Conservation (phyloP, 176 grass and related monocot genomes). For the Zoysia japonica region DNA sequence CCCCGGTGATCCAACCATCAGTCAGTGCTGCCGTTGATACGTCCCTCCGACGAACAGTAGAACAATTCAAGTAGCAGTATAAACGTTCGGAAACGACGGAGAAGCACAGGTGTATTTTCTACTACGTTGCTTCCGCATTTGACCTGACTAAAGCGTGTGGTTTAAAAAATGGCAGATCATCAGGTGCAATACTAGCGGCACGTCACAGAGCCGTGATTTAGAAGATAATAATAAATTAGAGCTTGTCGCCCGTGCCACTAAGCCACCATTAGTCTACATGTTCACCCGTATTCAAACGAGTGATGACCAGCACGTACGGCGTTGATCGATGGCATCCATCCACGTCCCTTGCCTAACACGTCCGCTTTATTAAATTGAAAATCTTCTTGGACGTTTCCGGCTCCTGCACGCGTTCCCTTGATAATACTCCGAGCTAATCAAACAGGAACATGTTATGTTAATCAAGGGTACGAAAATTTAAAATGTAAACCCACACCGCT, state of each 20-base stretch:
- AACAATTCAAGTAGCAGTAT: too few relatives aligned
- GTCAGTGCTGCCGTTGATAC: too few relatives aligned
- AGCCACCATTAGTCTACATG: neutral
- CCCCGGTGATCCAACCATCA: too few relatives aligned
- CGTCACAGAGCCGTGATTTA: constrained; percentile 4
- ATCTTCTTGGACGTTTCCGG: too few relatives aligned
- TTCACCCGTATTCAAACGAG: neutral
- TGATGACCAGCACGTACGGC: constrained; percentile 25
- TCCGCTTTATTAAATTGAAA: too few relatives aligned
- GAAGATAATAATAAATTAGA: too few relatives aligned
- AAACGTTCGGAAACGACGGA: neutral
- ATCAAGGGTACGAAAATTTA: neutral
- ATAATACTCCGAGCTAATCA: too few relatives aligned
- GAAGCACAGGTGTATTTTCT: neutral
- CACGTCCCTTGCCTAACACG: neutral
- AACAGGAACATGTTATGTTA: neutral
- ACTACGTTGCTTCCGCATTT: neutral
- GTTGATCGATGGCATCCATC: neutral
- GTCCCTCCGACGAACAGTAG: neutral
- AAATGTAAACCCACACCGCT: neutral
- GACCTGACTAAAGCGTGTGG: neutral
- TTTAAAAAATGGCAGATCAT: neutral
- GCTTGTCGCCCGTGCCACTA: neutral
- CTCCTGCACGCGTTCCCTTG: too few relatives aligned
- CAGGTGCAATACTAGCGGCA: constrained; percentile 19